Base-by-base conservation (phyloP, 352 stramenopile genomes). In the Globisporangium acanthophoron region DNA sequence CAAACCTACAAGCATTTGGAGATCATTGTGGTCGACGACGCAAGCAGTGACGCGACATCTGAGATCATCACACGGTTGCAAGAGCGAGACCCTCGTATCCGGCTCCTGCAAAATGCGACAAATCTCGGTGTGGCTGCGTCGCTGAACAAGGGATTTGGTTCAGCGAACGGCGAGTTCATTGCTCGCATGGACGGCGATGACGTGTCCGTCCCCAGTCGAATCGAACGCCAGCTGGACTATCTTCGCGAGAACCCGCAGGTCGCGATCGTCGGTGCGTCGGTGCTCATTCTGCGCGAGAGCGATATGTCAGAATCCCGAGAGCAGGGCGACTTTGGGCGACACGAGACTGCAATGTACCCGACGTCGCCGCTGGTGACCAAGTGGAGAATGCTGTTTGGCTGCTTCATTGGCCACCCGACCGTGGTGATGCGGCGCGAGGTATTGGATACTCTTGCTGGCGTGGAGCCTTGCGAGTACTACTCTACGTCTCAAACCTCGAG, bases 141-240 rank as follows among this genome's bases (percentile, higher is more conserved):
- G 39, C 68, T 96, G 53, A 96, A 96, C 60, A 62, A 70, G 31
- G 87, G 85, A 0, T 66, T 96, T 43, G 61, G 66, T 18, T 27
- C 73, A 20, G 83, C 81, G 15, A 61, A 56, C 29, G 68, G 75
- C 37, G 63, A 70, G 8, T 73, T 90, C 54, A 56, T 96, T 13
- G 83, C 85, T 3, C 74, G 88, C 49, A 96, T 96, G 88, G 88
- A 96, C 50, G 81, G 77, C 48, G 88, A 96, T 68, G 88, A 96
- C 56, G 48, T 96, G 35, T 73, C 70, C 20, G 58, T 86, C 12
- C 67, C 76, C 27, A 58, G 76, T 5, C 72, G 87, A 7, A 71
- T 96, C 12, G 56, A 75, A 35, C 57, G 65, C 5, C 87, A 96
- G 60, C 49, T 85, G 39, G 39, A 58, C 12, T 80, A 73, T 33